These are phyloP conservation scores for Myxozyma neotropica DNA, from an alignment of 805 yeast species.

Conservation along the genomic window DNA sequence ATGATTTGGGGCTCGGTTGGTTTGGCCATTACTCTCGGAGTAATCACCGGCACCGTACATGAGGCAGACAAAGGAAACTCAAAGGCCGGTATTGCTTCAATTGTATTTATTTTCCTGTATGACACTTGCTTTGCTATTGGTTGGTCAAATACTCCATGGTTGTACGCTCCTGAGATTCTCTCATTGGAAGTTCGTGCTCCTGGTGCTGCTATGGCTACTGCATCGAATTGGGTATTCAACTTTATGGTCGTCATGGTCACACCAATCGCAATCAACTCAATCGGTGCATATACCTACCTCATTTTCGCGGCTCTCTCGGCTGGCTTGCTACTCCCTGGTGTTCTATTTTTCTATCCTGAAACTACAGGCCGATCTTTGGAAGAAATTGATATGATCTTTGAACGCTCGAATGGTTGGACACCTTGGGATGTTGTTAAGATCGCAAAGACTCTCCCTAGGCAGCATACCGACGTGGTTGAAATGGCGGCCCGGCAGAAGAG, in stretches of 20 bases:
- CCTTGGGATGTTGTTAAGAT: slow-evolving; percentile 21
- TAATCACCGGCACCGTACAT: slow-evolving; percentile 37
- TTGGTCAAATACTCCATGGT: slow-evolving; percentile 47
- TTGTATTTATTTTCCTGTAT: slow-evolving; percentile 19
- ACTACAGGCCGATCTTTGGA: slow-evolving; percentile 79
- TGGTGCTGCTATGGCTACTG: slow-evolving; percentile 59
- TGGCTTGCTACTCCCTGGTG: slow-evolving; percentile 52
- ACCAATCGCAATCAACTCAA: slow-evolving; percentile 48
- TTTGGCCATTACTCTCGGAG: slow-evolving; percentile 28
- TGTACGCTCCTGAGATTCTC: slow-evolving; percentile 66
- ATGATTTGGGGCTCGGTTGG: slow-evolving; percentile 57
- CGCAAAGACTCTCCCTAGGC: slow-evolving; percentile 11
- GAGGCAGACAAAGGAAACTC: slow-evolving; percentile 44
- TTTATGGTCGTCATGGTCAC: slow-evolving; percentile 45
- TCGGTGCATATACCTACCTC: slow-evolving; percentile 27
- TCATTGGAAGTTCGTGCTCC: slow-evolving; percentile 69
- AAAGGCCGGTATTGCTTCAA: slow-evolving; percentile 32
- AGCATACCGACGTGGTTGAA: slow-evolving; percentile 6
- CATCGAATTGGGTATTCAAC: slow-evolving; percentile 70
- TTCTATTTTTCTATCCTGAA: slow-evolving; percentile 48
- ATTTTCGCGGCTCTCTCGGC: slow-evolving; percentile 34
- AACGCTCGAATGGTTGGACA: background rate
- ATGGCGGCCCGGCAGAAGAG: background rate
- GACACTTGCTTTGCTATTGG: slow-evolving; percentile 5
- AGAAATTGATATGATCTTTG: slow-evolving; percentile 73